Evolutionary conservation across 495 filamentous ascomycete genomes (phyloP), one percentile per base, ranked within the genome.

Genomic region (Cercophora scortea): DNA sequence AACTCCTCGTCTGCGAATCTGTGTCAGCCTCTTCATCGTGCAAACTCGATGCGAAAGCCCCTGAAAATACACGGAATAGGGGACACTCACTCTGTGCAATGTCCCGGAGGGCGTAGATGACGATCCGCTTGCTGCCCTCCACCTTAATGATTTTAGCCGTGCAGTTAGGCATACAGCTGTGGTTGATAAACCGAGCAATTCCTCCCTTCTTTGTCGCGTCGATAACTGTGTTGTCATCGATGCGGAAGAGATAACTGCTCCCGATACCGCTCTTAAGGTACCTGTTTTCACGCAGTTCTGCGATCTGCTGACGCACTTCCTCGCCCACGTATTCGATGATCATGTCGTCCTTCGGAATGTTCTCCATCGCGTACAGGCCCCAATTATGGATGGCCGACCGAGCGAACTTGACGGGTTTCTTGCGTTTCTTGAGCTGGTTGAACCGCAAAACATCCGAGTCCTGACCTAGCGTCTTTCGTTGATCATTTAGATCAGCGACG

Each of bases 301-400:
- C 91, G 54, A 99, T 91, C 64, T 91, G 88, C 68, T 97, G 93
- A 45, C 93, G 83, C 11, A 99, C 89, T 62, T 93, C 94, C 69
- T 99, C 94, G 50, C 93, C 93, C 15, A 99, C 93, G 65, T 99
- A 99, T 71, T 99, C 93, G 63, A 99, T 99, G 62, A 99, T 99
- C 90, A 99, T 96, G 67, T 99, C 93, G 65, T 96, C 95, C 58
- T 89, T 90, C 32, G 89, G 78, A 53, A 99, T 99, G 60, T 95
- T 92, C 69, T 97, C 92, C 76, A 96, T 90, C 7, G 93, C 90
- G 61, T 97, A 99, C 39, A 99, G 71, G 32, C 93, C 93, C 93
- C 93, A 99, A 62, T 96, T 96, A 68, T 99, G 93, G 59, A 99
- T 99, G 44, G 93, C 94, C 19, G 94, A 97, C 7, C 93, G 84